Evolutionary conservation across 108 stramenopile species (phyloP), one percentile per base, ranked within the genome.

Genomic region (Cyclotella kingstonii): DNA sequence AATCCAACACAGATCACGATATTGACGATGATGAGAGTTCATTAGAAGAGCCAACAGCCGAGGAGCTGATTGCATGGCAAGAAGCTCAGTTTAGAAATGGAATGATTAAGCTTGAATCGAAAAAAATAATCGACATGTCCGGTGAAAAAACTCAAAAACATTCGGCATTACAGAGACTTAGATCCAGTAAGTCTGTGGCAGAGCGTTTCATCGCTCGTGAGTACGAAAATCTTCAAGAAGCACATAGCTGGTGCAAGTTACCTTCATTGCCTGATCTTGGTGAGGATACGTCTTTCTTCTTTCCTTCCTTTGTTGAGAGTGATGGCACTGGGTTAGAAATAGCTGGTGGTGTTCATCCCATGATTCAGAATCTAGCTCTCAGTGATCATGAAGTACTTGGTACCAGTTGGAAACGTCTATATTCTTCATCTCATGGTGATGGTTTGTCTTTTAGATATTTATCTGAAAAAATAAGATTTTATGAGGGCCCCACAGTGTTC

Each of bases 41-140:
- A 7, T 9, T 67, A 27, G 64, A 52, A 44, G 84, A 85, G 42
- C 84, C 84, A 29, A 69, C 80, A 15, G 68, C 80, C 9, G 80
- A 83, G 69, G 84, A 86, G 60, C 56, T 86, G 2, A 41, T 17
- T 10, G 80, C 76, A 26, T 86, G 84, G 84, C 84, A 86, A 63
- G 80, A 71, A 38, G 65, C 80, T 10, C 84, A 86, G 52, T 86
- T 66, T 59, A 55, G 49, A 67, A 79, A 57, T 35, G 84, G 81
- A 9, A 55, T 59, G 34, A 48, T 52, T 47, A 48, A 25, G 6
- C 21, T 52, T 1, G 55, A 70, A 42, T 34, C 48, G 21, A 60
- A 80, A 18, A 47, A 53, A 36, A 40, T 42, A 44, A 58, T 50
- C 21, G 59, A 42, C 2, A 28, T 54, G 22, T 31, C 23, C 6